Evolutionary conservation across 2,329 filamentous ascomycete species (phyloP), one percentile per base, ranked within the genome.

Genomic region (Fusarium foetens): DNA sequence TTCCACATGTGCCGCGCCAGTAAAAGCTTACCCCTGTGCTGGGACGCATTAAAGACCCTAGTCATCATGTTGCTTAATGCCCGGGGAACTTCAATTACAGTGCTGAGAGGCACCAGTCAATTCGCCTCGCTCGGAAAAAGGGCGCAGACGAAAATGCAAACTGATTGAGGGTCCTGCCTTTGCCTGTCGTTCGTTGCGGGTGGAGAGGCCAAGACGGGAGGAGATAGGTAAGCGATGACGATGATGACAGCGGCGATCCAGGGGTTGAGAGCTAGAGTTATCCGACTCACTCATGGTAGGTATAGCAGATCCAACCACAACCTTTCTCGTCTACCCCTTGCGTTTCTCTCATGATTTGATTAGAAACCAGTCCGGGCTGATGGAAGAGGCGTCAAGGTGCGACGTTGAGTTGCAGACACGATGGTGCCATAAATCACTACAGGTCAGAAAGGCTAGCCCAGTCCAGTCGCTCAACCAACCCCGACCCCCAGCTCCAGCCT

Each of bases 211-310:
- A 68, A 68, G 65, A 63, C 57, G 68, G 68, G 66, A 66, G 64
- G 68, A 67, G 68, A 66, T 58, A 55, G 54, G 35, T 64, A 49
- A 68, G 68, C 68, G 53, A 71, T 71, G 68, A 68, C 68, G 68
- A 68, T 71, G 68, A 71, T 71, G 68, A 71, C 68, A 71, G 67
- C 52, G 68, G 53, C 62, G 46, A 67, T 71, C 67, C 52, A 71
- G 68, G 68, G 68, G 57, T 49, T 27, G 35, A 49, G 35, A 48
- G 25, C 31, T 39, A 61, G 49, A 61, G 41, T 57, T 43, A 16
- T 27, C 17, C 29, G 21, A 23, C 46, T 49, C 21, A 23, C 21
- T 14, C 29, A 19, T 27, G 19, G 43, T 59, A 16, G 25, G 25
- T 38, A 46, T 39, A 45, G 36, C n/a, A 55, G 60, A 61, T 70